A percentile compares a stretch with the other conserved stretches of the same genome.
Conservation (phyloP, 371 early-diverging fungal genomes). For the Mortierella sp. region DNA sequence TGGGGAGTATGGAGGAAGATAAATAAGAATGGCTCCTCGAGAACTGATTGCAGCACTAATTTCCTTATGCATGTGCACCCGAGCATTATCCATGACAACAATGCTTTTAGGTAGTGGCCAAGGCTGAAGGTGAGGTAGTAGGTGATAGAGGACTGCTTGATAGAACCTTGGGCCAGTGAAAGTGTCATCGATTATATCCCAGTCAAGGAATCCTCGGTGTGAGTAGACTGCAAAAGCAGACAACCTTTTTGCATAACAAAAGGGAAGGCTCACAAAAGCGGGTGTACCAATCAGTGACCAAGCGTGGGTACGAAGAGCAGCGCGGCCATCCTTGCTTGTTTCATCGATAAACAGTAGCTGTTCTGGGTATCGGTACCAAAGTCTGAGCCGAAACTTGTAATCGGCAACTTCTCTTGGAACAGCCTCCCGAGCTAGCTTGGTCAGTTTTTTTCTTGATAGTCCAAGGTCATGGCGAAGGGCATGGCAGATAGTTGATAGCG, state of each 20-base stretch:
- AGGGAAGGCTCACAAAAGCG: constrained; percentile 15
- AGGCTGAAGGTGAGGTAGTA: too few species aligned
- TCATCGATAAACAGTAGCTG: constrained; percentile 24
- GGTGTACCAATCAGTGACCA: constrained; percentile 7
- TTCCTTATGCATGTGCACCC: constrained; percentile 18
- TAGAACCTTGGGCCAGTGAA: constrained; percentile 10
- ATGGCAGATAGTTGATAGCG: constrained; percentile 8
- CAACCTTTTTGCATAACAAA: too few species aligned
- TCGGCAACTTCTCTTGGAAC: background rate
- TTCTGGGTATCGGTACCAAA: constrained; percentile 10
- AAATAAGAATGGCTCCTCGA: constrained; percentile 22
- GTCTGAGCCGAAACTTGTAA: background rate
- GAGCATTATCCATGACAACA: too few species aligned
- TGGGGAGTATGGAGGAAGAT: too few species aligned
- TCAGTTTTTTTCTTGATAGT: constrained; percentile 1
- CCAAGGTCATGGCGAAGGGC: constrained; percentile 7
- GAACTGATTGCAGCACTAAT: background rate
- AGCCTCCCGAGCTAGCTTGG: constrained; percentile 10
- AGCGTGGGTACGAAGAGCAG: constrained; percentile 1
- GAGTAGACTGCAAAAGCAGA: constrained; percentile 15
- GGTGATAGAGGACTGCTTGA: constrained; percentile 4
- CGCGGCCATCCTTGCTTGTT: too few species aligned
- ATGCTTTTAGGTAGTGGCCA: too few species aligned
- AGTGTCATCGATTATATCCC: background rate
- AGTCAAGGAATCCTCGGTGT: constrained; percentile 10